Percentiles rank a stretch among this genome's conserved stretches.
These are phyloP conservation scores for Coffea eugenioides DNA, from an alignment of 257 asterid species.

Conservation along the genomic window DNA sequence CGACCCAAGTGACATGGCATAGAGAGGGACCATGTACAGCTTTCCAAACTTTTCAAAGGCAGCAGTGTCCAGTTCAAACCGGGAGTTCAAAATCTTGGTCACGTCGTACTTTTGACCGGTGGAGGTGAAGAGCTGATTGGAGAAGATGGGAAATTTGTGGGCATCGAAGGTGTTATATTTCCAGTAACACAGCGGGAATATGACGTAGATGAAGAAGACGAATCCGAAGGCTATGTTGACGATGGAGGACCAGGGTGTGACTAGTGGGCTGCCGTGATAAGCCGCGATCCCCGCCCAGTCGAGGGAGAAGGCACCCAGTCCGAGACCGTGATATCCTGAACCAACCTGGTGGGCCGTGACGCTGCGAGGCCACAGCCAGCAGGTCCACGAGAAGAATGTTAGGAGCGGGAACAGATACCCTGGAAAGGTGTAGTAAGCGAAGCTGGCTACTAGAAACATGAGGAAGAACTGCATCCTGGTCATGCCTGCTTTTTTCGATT, in stretches of 20 bases:
- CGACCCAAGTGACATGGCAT: conserved; percentile 90
- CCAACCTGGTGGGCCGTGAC: conserved; percentile 98
- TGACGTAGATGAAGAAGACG: conserved; percentile 82
- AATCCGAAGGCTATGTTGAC: conserved; percentile 81
- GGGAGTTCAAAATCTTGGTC: conserved; percentile 77
- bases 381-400: conserved; percentile 97
- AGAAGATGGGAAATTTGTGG: conserved; percentile 86
- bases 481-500: conserved; percentile 55
- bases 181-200: conserved; percentile 93
- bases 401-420: conserved; percentile 85
- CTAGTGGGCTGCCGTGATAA: conserved; percentile 97
- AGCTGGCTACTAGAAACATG: conserved; percentile 65
- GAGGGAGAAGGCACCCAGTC: conserved; percentile 92
- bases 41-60: conserved; percentile 79
- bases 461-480: conserved; percentile 90
- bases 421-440: conserved; percentile 74
- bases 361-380: conserved; percentile 92
- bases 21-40: conserved; percentile 92
- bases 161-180: conserved; percentile 87
- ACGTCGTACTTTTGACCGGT: conserved; percentile 73
- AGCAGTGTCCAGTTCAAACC: conserved; percentile 63
- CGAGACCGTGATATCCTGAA: conserved; percentile 92
- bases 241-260: conserved; percentile 79
- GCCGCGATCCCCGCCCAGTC: conserved; percentile 99
- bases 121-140: conserved; percentile 72